Base-by-base conservation (phyloP, 169 alveolate genomes). In the Blepharisma undulans region DNA sequence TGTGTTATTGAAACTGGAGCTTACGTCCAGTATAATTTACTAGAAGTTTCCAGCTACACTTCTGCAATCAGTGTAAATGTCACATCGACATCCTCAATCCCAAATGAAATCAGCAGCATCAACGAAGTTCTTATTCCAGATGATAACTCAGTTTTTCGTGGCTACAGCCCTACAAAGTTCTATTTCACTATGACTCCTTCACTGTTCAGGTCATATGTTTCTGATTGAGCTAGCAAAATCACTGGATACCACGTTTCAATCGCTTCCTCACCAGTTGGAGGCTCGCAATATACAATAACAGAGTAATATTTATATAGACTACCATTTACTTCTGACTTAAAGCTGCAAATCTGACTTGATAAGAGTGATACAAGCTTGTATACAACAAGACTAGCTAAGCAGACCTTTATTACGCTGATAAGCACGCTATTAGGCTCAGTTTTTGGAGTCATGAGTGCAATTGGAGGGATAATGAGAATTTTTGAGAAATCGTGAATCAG, bases 161-260 rank as follows among this genome's bases (percentile, higher is more conserved):
- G 92, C 29, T 88, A n/a, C 5, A 32, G 12, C 19, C 78, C 85
- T 10, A 36, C 87, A 29, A 30, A 76, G 10, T 72, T 88, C 72
- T 72, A 21, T 25, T 30, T 74, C 25, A 19, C 32, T 22, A 27
- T 33, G n/a, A 86, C 82, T 71, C 82, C 91, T 21, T 82, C 89
- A 18, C 71, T 86, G n/a, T 86, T 86, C 72, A 22, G 72, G 21
- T 86, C 91, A 22, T 19, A 27, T 19, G 60, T 72, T 19, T 27
- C 74, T 32, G 30, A 86, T n/a, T 86, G 82, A 36, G 74, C 81
- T 61, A 59, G 72, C 33, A 33, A 34, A 25, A 1, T 29, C 4
- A 88, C 92, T 22, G 92, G 92, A 3, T 88, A 88, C 34, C 92
- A 88, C 29, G 92, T 88, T 2, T 66, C 82, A 29, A 36, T 29